Evolutionary conservation across 75 land plant species (phyloP).

Genomic region (Cryptomeria japonica): DNA sequence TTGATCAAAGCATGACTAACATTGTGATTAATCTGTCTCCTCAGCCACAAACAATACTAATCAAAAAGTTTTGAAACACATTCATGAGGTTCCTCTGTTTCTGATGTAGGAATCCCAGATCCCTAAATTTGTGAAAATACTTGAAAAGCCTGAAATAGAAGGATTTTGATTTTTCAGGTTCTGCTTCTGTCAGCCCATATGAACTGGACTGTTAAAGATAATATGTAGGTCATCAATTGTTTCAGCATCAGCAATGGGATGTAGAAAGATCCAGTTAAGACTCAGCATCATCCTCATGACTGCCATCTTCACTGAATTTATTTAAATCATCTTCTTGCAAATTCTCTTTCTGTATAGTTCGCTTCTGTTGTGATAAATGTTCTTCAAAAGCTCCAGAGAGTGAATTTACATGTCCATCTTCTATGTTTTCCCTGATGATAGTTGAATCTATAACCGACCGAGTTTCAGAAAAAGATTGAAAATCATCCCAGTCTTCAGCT

Average conservation of each 20-base stretch:
- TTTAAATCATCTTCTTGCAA: constrained; percentile 3
- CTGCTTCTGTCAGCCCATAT: neutral
- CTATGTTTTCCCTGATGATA: neutral
- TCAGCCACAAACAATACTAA: neutral
- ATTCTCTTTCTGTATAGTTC: neutral
- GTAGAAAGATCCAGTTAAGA: neutral
- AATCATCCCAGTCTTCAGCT: constrained; percentile 2
- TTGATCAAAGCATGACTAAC: neutral
- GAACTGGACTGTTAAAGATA: neutral
- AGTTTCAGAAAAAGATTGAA: constrained; percentile 12
- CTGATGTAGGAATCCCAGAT: neutral
- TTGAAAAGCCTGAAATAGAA: neutral
- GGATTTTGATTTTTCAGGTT: neutral
- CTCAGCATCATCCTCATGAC: neutral
- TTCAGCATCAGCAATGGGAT: neutral
- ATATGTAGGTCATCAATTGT: neutral
- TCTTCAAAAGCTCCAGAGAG: neutral
- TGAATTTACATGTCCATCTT: neutral
- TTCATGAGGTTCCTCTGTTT: neutral
- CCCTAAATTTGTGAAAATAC: neutral
- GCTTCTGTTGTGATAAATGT: neutral
- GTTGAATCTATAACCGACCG: neutral
- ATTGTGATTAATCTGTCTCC: neutral
- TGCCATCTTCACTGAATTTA: neutral
- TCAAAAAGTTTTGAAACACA: neutral